Evolutionary conservation across 352 stramenopile genomes (phyloP).

Genomic region (Hyaloperonospora brassicae): DNA sequence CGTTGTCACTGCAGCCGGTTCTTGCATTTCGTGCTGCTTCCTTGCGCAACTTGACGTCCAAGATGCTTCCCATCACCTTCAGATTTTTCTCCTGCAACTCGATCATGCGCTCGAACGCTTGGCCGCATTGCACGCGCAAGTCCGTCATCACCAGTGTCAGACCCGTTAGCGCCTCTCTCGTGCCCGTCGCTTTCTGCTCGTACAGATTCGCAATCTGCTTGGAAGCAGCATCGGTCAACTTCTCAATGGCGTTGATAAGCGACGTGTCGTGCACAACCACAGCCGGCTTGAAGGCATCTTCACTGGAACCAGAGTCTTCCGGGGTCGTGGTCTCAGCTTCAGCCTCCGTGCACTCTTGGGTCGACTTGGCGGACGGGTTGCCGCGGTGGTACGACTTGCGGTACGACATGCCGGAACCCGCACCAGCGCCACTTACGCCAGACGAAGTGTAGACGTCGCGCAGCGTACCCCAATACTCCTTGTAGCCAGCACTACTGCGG

Average conservation of each 20-base stretch:
- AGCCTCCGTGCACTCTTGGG: constrained; percentile 27
- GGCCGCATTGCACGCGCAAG: constrained; percentile 41
- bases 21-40: constrained; percentile 19
- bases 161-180: constrained; percentile 22
- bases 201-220: constrained; percentile 40
- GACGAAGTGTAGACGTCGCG: constrained; percentile 52
- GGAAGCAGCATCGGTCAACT: constrained; percentile 48
- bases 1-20: constrained; percentile 5
- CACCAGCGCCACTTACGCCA: constrained; percentile 9
- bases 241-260: constrained; percentile 54
- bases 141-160: constrained; percentile 48
- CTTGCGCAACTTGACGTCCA: constrained; percentile 43
- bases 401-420: constrained; percentile 5
- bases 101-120: constrained; percentile 40
- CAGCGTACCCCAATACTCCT: constrained; percentile 66
- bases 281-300: constrained; percentile 32
- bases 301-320: constrained; percentile 37
- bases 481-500: constrained; percentile 47
- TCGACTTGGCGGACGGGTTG: constrained; percentile 3
- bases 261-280: constrained; percentile 51
- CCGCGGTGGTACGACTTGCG: constrained; percentile 16
- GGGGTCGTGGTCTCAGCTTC: constrained; percentile 47
- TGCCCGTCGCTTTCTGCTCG: constrained; percentile 24
- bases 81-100: constrained; percentile 64
- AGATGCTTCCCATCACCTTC: constrained; percentile 49